Conservation (phyloP, 139 green algal species). For the Chlamydomonas incerta region DNA sequence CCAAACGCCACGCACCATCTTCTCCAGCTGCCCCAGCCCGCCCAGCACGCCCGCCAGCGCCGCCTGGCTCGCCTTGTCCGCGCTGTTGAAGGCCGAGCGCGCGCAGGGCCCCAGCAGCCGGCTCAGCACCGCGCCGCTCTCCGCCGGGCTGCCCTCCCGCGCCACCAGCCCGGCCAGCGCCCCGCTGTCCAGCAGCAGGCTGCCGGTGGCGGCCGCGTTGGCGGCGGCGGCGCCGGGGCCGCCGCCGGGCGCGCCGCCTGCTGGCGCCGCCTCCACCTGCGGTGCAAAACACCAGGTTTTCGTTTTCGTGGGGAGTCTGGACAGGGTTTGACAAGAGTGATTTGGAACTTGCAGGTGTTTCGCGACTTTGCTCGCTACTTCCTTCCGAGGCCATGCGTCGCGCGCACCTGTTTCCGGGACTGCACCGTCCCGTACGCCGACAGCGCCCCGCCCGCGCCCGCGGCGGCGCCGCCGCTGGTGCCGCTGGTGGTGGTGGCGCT, state of each 20-base stretch:
- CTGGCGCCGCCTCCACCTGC: no score
- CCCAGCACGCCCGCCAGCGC: constrained; percentile 40
- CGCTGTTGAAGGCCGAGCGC: constrained; percentile 9
- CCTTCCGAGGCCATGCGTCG: no score
- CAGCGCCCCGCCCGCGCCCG: not conserved
- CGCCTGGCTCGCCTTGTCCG: constrained; percentile 22
- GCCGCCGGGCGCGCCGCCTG: no score
- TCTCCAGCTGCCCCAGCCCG: constrained; percentile 45
- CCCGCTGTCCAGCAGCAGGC: not conserved
- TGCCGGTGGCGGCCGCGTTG: not conserved
- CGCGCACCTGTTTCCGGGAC: constrained; percentile 20
- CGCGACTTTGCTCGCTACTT: no score
- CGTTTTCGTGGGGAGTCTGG: no score
- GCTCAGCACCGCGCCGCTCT: constrained; percentile 29
- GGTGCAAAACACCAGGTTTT: no score
- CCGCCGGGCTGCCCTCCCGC: constrained; percentile 13
- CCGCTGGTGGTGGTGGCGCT: not conserved
- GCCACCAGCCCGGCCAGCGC: constrained; percentile 18
- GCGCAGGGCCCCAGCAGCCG: constrained; percentile 43
- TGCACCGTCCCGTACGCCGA: constrained; percentile 18
- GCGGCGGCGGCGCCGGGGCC: not conserved
- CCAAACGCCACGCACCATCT: constrained; percentile 30
- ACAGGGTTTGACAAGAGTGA: no score
- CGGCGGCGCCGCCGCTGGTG: not conserved
- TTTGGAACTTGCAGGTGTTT: no score